phyloP scores from a whole-genome alignment of 2,329 filamentous ascomycete genomes.

The Exophiala spinifera region DNA sequence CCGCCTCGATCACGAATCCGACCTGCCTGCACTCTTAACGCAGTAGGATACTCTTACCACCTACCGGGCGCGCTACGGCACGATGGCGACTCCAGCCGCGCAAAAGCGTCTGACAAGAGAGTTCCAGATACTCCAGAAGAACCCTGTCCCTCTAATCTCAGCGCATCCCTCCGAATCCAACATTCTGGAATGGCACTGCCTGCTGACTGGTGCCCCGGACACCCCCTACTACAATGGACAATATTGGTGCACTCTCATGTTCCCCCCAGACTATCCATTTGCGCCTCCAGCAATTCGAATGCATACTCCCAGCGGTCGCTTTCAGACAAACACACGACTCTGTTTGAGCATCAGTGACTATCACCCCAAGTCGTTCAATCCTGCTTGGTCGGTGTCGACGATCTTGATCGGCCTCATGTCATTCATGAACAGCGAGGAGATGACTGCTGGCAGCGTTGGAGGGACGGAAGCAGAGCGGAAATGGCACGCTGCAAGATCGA shows the following conservation, averaged over 20 bases:
- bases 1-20: too few species aligned
- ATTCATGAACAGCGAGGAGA: conserved; percentile 98
- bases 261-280: conserved; percentile 95
- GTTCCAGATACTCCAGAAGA: conserved; percentile 64
- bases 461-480: conserved; percentile 74
- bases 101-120: conserved; percentile 67
- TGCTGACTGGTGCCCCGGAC: conserved; percentile 77
- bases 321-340: conserved; percentile 85
- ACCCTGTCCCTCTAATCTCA: conserved; percentile 82
- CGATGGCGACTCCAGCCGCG: conserved; percentile 69
- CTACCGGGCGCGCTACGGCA: not conserved
- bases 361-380: conserved; percentile 96
- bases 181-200: conserved; percentile 66
- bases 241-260: conserved; percentile 96
- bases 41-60: not conserved
- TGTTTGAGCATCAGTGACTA: conserved; percentile 97
- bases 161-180: conserved; percentile 88
- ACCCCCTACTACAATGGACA: conserved; percentile 94
- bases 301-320: conserved; percentile 95
- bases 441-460: conserved; percentile 89
- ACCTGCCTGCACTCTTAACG: not conserved
- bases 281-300: conserved; percentile 96
- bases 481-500: conserved; percentile 70
- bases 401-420: conserved; percentile 91
- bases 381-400: conserved; percentile 95